Evolutionary conservation across 805 yeast genomes (phyloP).

Genomic region (Myxozyma nipponensis): DNA sequence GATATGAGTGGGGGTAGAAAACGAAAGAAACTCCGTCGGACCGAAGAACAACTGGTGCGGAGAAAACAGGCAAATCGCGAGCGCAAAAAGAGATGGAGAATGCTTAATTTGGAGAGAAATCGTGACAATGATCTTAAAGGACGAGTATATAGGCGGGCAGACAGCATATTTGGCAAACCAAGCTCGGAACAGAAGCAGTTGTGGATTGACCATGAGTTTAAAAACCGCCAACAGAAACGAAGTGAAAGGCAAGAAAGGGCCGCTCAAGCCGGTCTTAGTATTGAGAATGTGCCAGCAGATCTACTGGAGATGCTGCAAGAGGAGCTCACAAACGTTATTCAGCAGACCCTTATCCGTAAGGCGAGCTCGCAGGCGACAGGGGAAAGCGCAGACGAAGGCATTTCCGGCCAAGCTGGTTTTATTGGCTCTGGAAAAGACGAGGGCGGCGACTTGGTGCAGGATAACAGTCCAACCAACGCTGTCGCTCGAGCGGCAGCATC

Average conservation of each 20-base stretch:
- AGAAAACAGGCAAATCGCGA: constrained; percentile 66
- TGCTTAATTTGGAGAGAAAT: constrained; percentile 70
- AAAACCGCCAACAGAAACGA: constrained; percentile 58
- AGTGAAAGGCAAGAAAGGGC: constrained; percentile 38
- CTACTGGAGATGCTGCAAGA: neutral
- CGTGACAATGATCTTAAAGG: constrained; percentile 83
- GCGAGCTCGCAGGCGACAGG: neutral
- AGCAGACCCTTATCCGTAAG: neutral
- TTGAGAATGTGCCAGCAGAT: neutral
- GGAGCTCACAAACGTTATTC: neutral
- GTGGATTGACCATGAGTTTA: constrained; percentile 77
- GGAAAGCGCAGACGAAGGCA: neutral
- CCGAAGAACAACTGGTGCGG: constrained; percentile 48
- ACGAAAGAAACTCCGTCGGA: constrained; percentile 10
- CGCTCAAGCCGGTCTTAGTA: neutral
- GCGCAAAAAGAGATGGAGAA: constrained; percentile 81
- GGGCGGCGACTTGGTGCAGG: neutral
- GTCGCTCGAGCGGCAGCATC: constrained; percentile 2
- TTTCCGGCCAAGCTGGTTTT: neutral
- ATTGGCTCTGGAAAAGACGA: neutral
- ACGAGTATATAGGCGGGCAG: constrained; percentile 71
- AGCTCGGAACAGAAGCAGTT: constrained; percentile 49
- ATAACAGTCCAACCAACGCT: neutral
- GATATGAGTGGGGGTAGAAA: neutral
- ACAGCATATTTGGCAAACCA: constrained; percentile 56